Conservation (phyloP, 208 protist genomes). For the Crithidia sp. region DNA sequence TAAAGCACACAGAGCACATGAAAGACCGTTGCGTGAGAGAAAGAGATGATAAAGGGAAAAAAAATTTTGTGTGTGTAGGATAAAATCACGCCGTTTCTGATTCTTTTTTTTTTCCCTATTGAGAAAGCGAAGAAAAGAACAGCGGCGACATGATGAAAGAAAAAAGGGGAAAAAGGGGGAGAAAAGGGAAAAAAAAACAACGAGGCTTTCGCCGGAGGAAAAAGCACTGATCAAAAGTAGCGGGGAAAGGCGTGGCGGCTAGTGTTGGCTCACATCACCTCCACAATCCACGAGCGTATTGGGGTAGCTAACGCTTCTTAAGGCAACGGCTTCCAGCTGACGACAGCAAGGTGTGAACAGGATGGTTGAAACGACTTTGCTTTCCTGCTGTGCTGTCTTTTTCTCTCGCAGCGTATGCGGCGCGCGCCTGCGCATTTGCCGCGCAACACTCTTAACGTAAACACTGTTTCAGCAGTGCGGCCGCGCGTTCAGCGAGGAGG, state of each 20-base stretch:
- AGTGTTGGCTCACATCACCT: too few relatives aligned
- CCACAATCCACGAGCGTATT: too few relatives aligned
- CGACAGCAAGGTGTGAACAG: too few relatives aligned
- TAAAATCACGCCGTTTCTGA: neutral
- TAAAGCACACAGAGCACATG: neutral
- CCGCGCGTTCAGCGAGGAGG: too few relatives aligned
- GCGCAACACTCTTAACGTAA: too few relatives aligned
- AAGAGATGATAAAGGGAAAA: slow-evolving; percentile 3
- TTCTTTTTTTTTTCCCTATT: neutral
- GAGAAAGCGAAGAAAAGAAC: slow-evolving; percentile 1
- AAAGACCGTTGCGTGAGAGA: neutral
- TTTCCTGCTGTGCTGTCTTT: too few relatives aligned
- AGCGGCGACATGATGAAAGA: neutral
- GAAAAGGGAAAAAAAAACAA: neutral
- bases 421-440: too few relatives aligned
- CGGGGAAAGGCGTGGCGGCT: neutral
- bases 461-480: too few relatives aligned
- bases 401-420: too few relatives aligned
- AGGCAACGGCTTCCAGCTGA: too few relatives aligned
- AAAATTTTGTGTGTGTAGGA: neutral
- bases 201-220: neutral
- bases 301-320: too few relatives aligned
- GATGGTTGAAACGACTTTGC: too few relatives aligned
- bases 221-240: neutral
- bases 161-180: neutral